A percentile compares a stretch with the other conserved stretches of the same genome.
Conservation (phyloP, 768 basidiomycete genomes). For the Cytidiella melzeri region DNA sequence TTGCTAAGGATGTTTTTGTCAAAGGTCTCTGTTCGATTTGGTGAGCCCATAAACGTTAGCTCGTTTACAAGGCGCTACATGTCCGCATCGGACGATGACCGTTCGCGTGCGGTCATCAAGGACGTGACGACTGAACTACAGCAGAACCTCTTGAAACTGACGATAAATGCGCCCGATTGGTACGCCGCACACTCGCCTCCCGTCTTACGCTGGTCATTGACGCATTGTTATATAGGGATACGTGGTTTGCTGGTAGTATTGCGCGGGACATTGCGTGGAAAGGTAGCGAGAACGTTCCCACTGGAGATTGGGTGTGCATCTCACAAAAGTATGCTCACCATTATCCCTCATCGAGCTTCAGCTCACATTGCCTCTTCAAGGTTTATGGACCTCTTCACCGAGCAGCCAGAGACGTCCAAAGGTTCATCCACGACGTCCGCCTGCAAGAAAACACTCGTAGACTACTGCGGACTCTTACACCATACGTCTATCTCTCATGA, state of each 20-base stretch:
- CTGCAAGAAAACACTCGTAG: conserved; percentile 56
- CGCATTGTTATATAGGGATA: conserved; percentile 54
- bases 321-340: conserved; percentile 75
- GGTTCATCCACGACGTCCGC: no score
- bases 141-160: conserved; percentile 58
- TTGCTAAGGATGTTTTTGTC: background rate
- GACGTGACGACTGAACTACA: conserved; percentile 73
- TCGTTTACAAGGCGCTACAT: conserved; percentile 70
- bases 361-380: conserved; percentile 22
- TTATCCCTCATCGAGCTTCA: conserved; percentile 25
- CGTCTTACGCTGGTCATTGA: background rate
- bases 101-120: conserved; percentile 74
- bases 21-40: conserved; percentile 56
- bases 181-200: conserved; percentile 28
- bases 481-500: conserved; percentile 73
- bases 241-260: conserved; percentile 80
- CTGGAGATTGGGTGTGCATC: conserved; percentile 71
- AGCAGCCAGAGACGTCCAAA: no score
- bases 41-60: conserved; percentile 70
- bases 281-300: conserved; percentile 54
- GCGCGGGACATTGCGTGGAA: conserved; percentile 87
- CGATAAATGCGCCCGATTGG: conserved; percentile 93
- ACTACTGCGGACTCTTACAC: conserved; percentile 81
- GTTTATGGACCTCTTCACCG: conserved; percentile 85
- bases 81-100: conserved; percentile 48